These are phyloP conservation scores for Amanita pseudoporphyria DNA, from an alignment of 768 basidiomycete genomes.

Conservation along the genomic window DNA sequence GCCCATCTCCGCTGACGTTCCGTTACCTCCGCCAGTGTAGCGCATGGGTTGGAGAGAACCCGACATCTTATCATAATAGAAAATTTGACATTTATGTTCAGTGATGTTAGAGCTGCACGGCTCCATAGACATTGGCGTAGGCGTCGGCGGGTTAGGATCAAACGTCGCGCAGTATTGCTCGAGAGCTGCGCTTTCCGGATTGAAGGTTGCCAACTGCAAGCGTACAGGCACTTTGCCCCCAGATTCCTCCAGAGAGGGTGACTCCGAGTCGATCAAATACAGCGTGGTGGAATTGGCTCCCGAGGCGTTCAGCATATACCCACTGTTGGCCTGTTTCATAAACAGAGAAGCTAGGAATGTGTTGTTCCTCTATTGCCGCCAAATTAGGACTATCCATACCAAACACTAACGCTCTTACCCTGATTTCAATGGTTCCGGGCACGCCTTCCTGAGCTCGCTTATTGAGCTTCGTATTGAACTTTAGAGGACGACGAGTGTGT, in stretches of 20 bases:
- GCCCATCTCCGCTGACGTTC: slow-evolving; percentile 2
- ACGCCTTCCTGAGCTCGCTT: background rate
- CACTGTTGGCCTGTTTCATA: background rate
- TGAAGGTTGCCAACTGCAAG: background rate
- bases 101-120: slow-evolving; percentile 23
- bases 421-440: background rate
- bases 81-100: slow-evolving; percentile 43
- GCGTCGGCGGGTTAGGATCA: slow-evolving; percentile 37
- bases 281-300: background rate
- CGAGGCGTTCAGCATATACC: background rate
- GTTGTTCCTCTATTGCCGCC: background rate
- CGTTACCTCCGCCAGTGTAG: slow-evolving; percentile 21
- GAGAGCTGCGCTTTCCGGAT: slow-evolving; percentile 15
- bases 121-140: slow-evolving; percentile 41
- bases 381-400: background rate
- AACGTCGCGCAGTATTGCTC: slow-evolving; percentile 51
- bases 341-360: no score
- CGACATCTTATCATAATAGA: slow-evolving; percentile 40
- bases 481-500: background rate
- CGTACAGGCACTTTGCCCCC: background rate
- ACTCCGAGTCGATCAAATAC: background rate
- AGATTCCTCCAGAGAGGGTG: background rate
- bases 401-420: background rate
- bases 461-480: background rate
- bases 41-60: slow-evolving; percentile 48